Evolutionary conservation across 768 basidiomycete species (phyloP).

Genomic region (Leccinum truebloodii): DNA sequence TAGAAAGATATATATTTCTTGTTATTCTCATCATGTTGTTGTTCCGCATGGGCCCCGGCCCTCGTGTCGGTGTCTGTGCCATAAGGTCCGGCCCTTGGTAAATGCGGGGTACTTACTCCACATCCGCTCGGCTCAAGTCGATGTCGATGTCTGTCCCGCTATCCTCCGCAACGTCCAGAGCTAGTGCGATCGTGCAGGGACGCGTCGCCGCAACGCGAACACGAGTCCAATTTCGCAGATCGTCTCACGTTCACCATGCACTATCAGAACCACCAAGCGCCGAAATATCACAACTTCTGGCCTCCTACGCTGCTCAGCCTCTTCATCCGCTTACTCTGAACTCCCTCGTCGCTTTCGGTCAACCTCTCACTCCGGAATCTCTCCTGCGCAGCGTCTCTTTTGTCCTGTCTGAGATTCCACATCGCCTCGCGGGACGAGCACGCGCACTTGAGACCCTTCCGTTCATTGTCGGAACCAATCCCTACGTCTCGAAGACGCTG

Average conservation of each 20-base stretch:
- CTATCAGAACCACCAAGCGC: conserved; percentile 48
- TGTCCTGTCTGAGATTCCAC: conserved; percentile 74
- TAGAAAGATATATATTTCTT: conserved; percentile 26
- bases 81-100: neutral
- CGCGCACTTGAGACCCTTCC: conserved; percentile 74
- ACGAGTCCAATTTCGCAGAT: conserved; percentile 14
- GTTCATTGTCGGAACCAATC: conserved; percentile 89
- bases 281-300: conserved; percentile 59
- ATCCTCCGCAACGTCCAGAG: conserved; percentile 7
- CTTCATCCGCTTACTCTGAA: conserved; percentile 73
- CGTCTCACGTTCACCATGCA: conserved; percentile 38
- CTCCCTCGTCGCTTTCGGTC: conserved; percentile 73
- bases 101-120: neutral
- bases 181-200: conserved; percentile 3
- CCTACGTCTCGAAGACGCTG: conserved; percentile 74
- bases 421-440: conserved; percentile 72
- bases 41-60: conserved; percentile 1
- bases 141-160: neutral
- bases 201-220: conserved; percentile 2
- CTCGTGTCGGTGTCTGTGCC: conserved; percentile 3
- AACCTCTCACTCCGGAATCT: conserved; percentile 68
- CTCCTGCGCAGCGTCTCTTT: conserved; percentile 74
- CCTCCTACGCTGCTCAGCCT: conserved; percentile 60
- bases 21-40: conserved; percentile 21
- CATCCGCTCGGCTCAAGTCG: conserved; percentile 1